Base-by-base conservation (phyloP, 768 basidiomycete species). In the Collybia sordida region DNA sequence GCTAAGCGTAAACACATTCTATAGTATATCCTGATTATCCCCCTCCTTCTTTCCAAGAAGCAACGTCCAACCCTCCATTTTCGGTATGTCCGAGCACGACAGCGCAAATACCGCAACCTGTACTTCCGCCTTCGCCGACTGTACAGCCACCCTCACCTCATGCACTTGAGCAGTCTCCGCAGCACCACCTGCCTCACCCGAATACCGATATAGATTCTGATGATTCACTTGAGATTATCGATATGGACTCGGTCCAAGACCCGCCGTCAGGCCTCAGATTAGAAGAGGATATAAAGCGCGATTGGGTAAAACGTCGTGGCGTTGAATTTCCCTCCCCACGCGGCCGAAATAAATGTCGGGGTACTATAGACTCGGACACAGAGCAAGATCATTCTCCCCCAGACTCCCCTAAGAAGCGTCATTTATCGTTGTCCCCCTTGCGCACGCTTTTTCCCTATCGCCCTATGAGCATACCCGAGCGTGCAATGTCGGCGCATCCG, bases 11-110 rank as follows among this genome's bases (percentile, higher is more conserved):
- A 42, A 49, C 45, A 40, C 24, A 56, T 56, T 41, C 35, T 51
- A 60, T 75, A 64, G 66, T 58, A 64, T 73, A 73, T 41, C 80
- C 83, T 22, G 79, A 88, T 60, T 86, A 86, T 59, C 86, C 85
- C 6, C 89, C 89, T 11, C 88, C 89, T 22, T 81, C 86, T 11
- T 88, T 89, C 57, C 81, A 82, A 52, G 88, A 90, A 65, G 85
- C 85, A 4, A 81, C 78, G 31, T 75, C 73, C 7, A 73, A 75
- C 12, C 72, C 75, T 4, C 61, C 78, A 2, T 43, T 68, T 47
- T 76, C 63, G 51, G 68, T 64, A 50, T 72, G 59, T 58, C 72
- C 49, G 11, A 77, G 58, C 62, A 73, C 60, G 49, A 69, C 71
- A 19, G 75, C 73, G 49, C 61, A 72, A 49, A 54, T 55, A 43